Evolutionary conservation across 495 filamentous ascomycete species (phyloP).

Genomic region (Neurospora sp.): DNA sequence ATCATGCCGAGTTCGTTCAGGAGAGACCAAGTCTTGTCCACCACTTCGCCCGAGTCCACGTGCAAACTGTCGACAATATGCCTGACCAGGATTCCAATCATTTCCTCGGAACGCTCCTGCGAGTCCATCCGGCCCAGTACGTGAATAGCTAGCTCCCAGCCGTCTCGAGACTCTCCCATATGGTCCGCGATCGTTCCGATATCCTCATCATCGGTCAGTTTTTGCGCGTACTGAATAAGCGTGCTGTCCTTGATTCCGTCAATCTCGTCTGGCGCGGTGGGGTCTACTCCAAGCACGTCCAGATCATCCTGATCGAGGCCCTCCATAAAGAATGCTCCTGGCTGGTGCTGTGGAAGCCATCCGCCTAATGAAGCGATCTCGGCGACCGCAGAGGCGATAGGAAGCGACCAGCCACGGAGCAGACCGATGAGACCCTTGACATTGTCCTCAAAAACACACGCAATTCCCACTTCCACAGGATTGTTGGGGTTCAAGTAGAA

Average conservation of each 20-base stretch:
- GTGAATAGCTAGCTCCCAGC: constrained; percentile 80
- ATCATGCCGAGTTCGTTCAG: constrained; percentile 61
- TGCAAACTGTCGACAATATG: constrained; percentile 54
- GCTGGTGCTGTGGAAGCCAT: constrained; percentile 55
- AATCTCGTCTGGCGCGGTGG: constrained; percentile 30
- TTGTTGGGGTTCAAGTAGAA: constrained; percentile 65
- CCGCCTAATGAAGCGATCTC: constrained; percentile 65
- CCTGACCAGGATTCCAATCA: constrained; percentile 43
- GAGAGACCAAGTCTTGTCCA: constrained; percentile 65
- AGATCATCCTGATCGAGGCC: constrained; percentile 45
- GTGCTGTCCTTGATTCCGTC: constrained; percentile 58
- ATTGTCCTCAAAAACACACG: constrained; percentile 68
- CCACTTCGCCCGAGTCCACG: constrained; percentile 50
- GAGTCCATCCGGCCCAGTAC: constrained; percentile 67
- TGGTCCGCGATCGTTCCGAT: constrained; percentile 20
- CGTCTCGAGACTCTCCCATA: constrained; percentile 41
- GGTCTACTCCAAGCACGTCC: constrained; percentile 42
- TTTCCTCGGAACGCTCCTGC: constrained; percentile 48
- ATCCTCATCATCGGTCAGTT: constrained; percentile 35
- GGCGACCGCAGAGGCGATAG: constrained; percentile 62
- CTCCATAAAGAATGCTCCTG: constrained; percentile 20
- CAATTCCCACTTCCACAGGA: constrained; percentile 66
- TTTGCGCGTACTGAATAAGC: constrained; percentile 60
- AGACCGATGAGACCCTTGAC: constrained; percentile 62
- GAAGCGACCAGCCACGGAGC: constrained; percentile 66